A percentile compares a stretch with the other conserved stretches of the same genome.
These are phyloP conservation scores for Spiromastix sp. DNA, from an alignment of 2,329 filamentous ascomycete species.

Conservation along the genomic window DNA sequence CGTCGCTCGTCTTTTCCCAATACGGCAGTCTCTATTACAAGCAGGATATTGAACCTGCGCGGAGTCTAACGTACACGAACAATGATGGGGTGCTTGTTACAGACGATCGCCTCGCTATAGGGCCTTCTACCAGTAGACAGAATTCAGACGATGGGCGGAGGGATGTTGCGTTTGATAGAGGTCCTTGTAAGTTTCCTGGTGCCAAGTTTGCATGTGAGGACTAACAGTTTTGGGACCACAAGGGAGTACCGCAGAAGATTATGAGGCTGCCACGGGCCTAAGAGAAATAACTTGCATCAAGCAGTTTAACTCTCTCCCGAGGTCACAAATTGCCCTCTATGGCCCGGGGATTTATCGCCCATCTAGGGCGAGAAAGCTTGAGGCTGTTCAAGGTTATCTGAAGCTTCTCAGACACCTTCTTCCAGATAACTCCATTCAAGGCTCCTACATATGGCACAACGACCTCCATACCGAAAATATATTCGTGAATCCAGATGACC, in stretches of 20 bases:
- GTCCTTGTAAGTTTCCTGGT: constrained; percentile 23
- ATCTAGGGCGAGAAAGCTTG: constrained; percentile 14
- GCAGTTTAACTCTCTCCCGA: constrained; percentile 16
- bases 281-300: constrained; percentile 23
- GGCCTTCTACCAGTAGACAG: constrained; percentile 24
- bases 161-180: constrained; percentile 21
- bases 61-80: background rate
- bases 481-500: constrained; percentile 21
- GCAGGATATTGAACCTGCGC: background rate
- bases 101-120: constrained; percentile 23
- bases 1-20: constrained; percentile 18
- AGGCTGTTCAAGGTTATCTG: constrained; percentile 9
- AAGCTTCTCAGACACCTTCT: constrained; percentile 5
- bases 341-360: constrained; percentile 28
- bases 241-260: constrained; percentile 21
- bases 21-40: constrained; percentile 20
- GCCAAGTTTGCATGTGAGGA: background rate
- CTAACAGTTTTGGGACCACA: constrained; percentile 6
- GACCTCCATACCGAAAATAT: constrained; percentile 22
- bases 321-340: constrained; percentile 22
- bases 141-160: constrained; percentile 21
- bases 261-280: constrained; percentile 22
- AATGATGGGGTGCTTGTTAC: background rate
- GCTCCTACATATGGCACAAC: constrained; percentile 23
- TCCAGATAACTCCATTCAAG: constrained; percentile 6